Evolutionary conservation across 805 yeast species (phyloP).

Genomic region (Wickerhamomyces pijperi): DNA sequence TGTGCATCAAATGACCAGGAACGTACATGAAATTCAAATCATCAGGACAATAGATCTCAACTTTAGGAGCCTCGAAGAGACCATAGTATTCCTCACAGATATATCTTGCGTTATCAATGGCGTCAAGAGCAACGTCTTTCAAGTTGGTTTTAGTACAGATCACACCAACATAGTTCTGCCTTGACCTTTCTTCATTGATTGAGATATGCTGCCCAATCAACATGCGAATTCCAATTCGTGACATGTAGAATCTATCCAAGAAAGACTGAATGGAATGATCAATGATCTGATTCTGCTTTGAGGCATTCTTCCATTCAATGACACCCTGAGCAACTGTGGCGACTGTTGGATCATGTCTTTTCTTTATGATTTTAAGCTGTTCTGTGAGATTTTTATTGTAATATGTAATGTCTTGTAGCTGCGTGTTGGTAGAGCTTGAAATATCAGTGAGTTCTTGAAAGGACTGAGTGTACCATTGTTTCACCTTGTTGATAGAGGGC

Average conservation of each 20-base stretch:
- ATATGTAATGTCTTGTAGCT: conserved; percentile 36
- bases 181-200: conserved; percentile 53
- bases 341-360: conserved; percentile 86
- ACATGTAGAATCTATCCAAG: conserved; percentile 80
- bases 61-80: conserved; percentile 75
- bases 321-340: conserved; percentile 90
- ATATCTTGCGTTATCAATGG: conserved; percentile 81
- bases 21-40: conserved; percentile 82
- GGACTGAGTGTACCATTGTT: conserved; percentile 85
- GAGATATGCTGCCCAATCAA: conserved; percentile 92
- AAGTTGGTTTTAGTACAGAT: conserved; percentile 80
- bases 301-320: conserved; percentile 68
- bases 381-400: conserved; percentile 62
- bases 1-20: conserved; percentile 86
- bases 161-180: conserved; percentile 74
- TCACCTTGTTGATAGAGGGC: conserved; percentile 67
- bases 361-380: conserved; percentile 59
- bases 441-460: conserved; percentile 71
- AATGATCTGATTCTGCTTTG: conserved; percentile 32
- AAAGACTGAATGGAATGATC: conserved; percentile 71
- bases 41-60: conserved; percentile 52
- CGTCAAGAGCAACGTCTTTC: conserved; percentile 74
- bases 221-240: conserved; percentile 87
- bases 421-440: conserved; percentile 6
- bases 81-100: conserved; percentile 90